Evolutionary conservation across 1,139 yeast genomes (phyloP).

Genomic region (Candida neerlandica): DNA sequence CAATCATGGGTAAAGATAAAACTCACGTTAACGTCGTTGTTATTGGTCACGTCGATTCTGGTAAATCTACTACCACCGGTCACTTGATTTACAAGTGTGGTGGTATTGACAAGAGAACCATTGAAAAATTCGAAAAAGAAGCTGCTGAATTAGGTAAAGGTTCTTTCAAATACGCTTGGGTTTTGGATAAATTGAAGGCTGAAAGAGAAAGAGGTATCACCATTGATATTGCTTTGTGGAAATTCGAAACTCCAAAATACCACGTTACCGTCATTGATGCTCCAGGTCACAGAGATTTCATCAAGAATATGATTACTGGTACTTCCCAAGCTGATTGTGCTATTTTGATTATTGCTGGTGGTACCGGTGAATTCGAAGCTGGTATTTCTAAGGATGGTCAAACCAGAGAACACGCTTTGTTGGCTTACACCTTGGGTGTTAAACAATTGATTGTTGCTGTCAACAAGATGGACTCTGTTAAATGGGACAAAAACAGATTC

Average conservation of each 20-base stretch:
- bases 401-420: conserved; percentile 91
- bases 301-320: conserved; percentile 94
- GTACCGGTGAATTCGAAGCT: conserved; percentile 94
- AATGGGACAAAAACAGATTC: conserved; percentile 81
- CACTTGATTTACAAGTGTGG: conserved; percentile 96
- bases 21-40: conserved; percentile 99
- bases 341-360: conserved; percentile 86
- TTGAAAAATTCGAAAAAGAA: conserved; percentile 98
- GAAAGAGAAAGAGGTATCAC: conserved; percentile 98
- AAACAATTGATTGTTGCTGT: conserved; percentile 85
- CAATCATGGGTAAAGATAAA: conserved; percentile 81
- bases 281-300: conserved; percentile 97
- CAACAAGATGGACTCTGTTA: conserved; percentile 93
- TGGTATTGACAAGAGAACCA: conserved; percentile 96
- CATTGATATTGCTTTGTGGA: conserved; percentile 92
- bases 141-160: conserved; percentile 98
- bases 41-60: conserved; percentile 99
- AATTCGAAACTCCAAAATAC: conserved; percentile 95
- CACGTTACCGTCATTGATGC: conserved; percentile 92
- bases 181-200: conserved; percentile 92
- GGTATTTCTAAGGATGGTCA: conserved; percentile 94
- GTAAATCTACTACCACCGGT: conserved; percentile 96
- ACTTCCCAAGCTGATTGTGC: conserved; percentile 94
- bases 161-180: conserved; percentile 99
- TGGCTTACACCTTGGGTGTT: conserved; percentile 91